phyloP scores from a whole-genome alignment of 768 basidiomycete genomes.

The Nevesoporus exiguus region DNA sequence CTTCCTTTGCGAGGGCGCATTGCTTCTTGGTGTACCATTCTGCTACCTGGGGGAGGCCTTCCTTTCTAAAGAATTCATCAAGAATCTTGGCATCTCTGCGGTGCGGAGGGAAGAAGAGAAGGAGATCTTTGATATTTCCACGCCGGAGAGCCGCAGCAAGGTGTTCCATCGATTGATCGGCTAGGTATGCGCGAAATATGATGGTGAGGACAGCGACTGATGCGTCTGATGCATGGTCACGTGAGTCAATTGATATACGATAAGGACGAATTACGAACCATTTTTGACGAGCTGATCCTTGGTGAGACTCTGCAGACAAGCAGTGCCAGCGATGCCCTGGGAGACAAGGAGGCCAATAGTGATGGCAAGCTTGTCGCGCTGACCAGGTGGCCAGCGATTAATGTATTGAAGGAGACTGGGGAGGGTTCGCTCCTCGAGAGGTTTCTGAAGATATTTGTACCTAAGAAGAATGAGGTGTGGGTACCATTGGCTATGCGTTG shows the following conservation, averaged over 20 bases:
- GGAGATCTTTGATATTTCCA: constrained; percentile 81
- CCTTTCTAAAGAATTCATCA: constrained; percentile 85
- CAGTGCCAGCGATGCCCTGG: constrained; percentile 75
- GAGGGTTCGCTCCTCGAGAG: constrained; percentile 82
- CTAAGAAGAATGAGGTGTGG: constrained; percentile 37
- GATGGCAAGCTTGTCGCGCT: constrained; percentile 80
- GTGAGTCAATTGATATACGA: not conserved
- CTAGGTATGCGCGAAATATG: constrained; percentile 79
- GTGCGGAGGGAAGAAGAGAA: constrained; percentile 83
- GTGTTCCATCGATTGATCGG: constrained; percentile 86
- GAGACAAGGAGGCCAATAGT: constrained; percentile 81
- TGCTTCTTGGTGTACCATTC: constrained; percentile 97
- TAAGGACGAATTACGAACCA: constrained; percentile 41
- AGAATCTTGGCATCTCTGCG: constrained; percentile 71
- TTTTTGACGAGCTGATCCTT: constrained; percentile 98
- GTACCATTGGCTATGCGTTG: constrained; percentile 2
- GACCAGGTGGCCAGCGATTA: constrained; percentile 73
- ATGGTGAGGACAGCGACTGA: constrained; percentile 71
- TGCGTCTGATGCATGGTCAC: constrained; percentile 52
- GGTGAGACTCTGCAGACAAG: constrained; percentile 75
- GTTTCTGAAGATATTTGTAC: constrained; percentile 99
- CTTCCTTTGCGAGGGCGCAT: constrained; percentile 76
- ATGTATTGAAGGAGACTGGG: constrained; percentile 85
- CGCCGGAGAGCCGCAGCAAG: constrained; percentile 78
- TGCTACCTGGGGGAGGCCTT: constrained; percentile 71